Base-by-base conservation (phyloP, 2,329 filamentous ascomycete genomes). In the Pestalotiopsis sp. region DNA sequence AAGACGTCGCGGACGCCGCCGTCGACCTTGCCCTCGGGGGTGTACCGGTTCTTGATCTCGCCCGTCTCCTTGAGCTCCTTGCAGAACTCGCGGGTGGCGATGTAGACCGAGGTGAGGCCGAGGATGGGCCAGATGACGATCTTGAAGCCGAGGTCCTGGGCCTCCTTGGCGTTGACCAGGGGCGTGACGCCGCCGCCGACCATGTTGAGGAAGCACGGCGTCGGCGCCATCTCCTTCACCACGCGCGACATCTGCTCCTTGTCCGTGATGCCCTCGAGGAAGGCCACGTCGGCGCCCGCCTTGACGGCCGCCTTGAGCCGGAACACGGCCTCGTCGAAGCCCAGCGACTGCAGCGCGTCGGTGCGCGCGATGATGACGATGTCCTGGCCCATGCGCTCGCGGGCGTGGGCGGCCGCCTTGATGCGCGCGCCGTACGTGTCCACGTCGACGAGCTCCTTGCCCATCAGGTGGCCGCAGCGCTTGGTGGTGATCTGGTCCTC, bases 301-400 rank as follows among this genome's bases (percentile, higher is more conserved):
- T 80, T 79, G 3, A 83, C 77, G 0, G 87, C 86, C 2, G 76
- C 79, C 68, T 76, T 77, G 38, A 89, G 74, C 1, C 87, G 79
- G 11, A 74, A 74, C 17, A 87, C 72, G 1, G 85, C 83, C 70
- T 85, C 86, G 3, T 86, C 84, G 73, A 85, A 89, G 0, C 86
- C 87, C 2, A 80, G 77, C 3, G 80, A 80, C 69, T 86, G 85
- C 25, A 87, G 77, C 1, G 87, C 84, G 72, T 89, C 87, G 3
- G 87, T 89, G 13, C 87, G 82, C 4, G 86, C 87, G 69, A 90
- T 88, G 66, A 90, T 83, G 31, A 89, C 81, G 59, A 89, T 87
- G 70, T 88, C 86, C 12, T 80, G 77, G 6, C 77, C 78, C 61
- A 80, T 75, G 57, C 80, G 76, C 58, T 81, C 77, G n/a, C 80